Evolutionary conservation across 805 yeast species (phyloP).

Genomic region (Cyberlindnera mrakii): DNA sequence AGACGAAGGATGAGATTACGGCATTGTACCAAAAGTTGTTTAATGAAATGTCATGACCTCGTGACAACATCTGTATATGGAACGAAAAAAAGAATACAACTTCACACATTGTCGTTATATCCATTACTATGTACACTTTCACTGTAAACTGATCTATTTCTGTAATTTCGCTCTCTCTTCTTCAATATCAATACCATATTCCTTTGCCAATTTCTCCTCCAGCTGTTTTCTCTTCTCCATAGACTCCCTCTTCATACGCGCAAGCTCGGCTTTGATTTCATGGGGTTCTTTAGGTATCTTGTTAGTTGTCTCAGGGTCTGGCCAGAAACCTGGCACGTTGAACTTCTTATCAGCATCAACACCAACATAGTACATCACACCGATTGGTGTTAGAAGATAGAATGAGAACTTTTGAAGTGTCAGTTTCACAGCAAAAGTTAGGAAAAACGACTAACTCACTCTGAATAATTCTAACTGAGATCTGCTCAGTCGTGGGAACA

Average conservation of each 20-base stretch:
- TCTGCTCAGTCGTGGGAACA: constrained; percentile 31
- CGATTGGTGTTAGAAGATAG: constrained; percentile 78
- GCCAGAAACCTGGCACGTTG: constrained; percentile 94
- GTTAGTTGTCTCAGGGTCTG: constrained; percentile 87
- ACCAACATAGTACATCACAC: constrained; percentile 92
- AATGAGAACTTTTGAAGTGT: constrained; percentile 74
- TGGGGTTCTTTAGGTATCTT: constrained; percentile 90
- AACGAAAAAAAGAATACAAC: background rate
- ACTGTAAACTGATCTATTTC: constrained; percentile 6
- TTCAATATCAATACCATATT: constrained; percentile 55
- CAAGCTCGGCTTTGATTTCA: constrained; percentile 86
- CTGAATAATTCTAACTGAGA: constrained; percentile 50
- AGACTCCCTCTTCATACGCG: constrained; percentile 75
- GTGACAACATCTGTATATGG: background rate
- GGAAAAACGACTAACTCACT: constrained; percentile 22
- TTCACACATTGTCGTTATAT: background rate
- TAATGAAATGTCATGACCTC: background rate
- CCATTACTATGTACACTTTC: constrained; percentile 4
- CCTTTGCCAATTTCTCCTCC: constrained; percentile 62
- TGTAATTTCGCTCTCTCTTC: constrained; percentile 34
- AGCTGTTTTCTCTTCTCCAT: constrained; percentile 65
- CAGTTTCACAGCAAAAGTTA: background rate
- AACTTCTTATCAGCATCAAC: constrained; percentile 83
- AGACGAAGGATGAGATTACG: constrained; percentile 7
- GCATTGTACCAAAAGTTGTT: constrained; percentile 1